These are phyloP conservation scores for Jackrogersella multiformis DNA, from an alignment of 495 filamentous ascomycete genomes.

Conservation along the genomic window DNA sequence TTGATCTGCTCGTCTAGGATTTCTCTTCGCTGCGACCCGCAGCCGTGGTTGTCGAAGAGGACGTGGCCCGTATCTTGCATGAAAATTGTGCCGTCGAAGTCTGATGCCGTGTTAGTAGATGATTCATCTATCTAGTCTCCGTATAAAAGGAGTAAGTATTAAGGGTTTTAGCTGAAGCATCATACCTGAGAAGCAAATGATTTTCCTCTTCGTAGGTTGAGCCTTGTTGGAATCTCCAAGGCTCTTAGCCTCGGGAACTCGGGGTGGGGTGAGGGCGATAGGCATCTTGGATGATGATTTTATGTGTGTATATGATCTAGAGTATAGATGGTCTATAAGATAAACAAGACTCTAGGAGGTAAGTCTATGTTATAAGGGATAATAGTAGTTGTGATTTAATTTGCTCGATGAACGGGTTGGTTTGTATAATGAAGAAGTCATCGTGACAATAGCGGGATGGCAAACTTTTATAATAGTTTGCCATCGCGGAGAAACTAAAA, in stretches of 20 bases:
- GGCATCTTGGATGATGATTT: conserved; percentile 45
- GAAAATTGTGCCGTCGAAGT: conserved; percentile 83
- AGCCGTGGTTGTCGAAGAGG: conserved; percentile 74
- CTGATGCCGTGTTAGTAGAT: conserved; percentile 47
- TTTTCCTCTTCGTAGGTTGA: conserved; percentile 54
- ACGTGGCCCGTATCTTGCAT: conserved; percentile 83
- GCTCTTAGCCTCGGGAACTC: conserved; percentile 33
- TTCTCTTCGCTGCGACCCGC: conserved; percentile 64
- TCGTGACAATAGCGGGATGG: conserved; percentile 6
- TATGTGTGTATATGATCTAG: conserved; percentile 3
- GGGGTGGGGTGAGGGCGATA: conserved; percentile 43
- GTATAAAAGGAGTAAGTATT: not conserved
- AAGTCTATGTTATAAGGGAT: conserved; percentile 13
- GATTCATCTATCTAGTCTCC: not conserved
- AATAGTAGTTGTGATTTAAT: not conserved
- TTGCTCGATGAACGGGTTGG: conserved; percentile 1
- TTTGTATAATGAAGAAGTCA: conserved; percentile 5
- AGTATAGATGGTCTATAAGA: conserved; percentile 6
- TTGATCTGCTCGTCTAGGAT: conserved; percentile 74
- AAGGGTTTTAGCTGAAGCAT: not conserved
- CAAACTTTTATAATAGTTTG: conserved; percentile 29
- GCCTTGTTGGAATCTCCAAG: conserved; percentile 35
- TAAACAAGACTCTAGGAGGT: not conserved
- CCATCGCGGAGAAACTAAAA: conserved; percentile 15
- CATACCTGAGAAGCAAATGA: conserved; percentile 64